phyloP scores from a whole-genome alignment of 2,329 filamentous ascomycete genomes.

The Aspergillus piperis region DNA sequence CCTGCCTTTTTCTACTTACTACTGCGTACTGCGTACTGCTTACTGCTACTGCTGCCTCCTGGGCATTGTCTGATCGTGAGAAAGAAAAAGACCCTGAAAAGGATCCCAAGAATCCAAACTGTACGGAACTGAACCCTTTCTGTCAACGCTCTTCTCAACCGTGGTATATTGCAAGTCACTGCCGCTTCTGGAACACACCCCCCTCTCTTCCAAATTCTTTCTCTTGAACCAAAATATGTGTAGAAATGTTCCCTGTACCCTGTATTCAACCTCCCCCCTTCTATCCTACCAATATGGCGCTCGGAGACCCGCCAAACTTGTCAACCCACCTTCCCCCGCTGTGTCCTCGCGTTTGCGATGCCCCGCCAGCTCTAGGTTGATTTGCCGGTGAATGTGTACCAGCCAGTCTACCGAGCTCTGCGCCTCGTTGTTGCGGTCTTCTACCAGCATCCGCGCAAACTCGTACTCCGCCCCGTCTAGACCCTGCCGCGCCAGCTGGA shows the following conservation, averaged over 20 bases:
- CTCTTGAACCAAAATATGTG: too few relatives aligned
- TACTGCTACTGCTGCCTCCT: too few relatives aligned
- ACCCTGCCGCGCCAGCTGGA: conserved; percentile 89
- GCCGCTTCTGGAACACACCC: not conserved
- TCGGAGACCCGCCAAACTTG: conserved; percentile 48
- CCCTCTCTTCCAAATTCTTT: not conserved
- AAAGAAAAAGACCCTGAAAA: too few relatives aligned
- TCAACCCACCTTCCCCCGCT: conserved; percentile 44
- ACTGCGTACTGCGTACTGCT: too few relatives aligned
- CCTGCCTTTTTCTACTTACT: too few relatives aligned
- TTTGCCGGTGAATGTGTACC: conserved; percentile 88
- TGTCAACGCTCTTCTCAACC: conserved; percentile 6
- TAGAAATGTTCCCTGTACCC: not conserved
- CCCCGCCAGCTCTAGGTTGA: conserved; percentile 75
- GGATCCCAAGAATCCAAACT: too few relatives aligned
- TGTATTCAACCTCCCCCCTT: not conserved
- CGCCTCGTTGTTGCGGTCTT: conserved; percentile 96
- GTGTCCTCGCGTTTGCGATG: conserved; percentile 52
- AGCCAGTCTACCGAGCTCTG: conserved; percentile 99
- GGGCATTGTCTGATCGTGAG: too few relatives aligned
- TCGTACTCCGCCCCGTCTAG: conserved; percentile 95
- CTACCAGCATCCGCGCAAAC: conserved; percentile 85
- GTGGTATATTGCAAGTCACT: conserved; percentile 12
- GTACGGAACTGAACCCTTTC: not conserved
- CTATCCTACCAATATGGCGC: conserved; percentile 46